These are phyloP conservation scores for Boletellus emodensis DNA, from an alignment of 768 basidiomycete species.

Conservation along the genomic window DNA sequence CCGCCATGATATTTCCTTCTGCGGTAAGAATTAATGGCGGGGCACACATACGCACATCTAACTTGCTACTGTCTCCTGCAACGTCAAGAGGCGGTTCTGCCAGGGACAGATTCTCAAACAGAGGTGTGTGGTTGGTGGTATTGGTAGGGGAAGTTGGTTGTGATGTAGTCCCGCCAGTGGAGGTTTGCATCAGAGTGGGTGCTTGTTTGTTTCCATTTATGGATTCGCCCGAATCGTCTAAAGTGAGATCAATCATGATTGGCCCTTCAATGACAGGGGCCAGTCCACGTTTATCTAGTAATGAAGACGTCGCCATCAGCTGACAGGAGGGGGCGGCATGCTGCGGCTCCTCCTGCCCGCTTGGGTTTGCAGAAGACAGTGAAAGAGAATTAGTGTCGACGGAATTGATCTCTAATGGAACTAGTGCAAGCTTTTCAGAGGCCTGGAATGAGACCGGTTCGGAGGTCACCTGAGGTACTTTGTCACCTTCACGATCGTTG, in stretches of 20 bases:
- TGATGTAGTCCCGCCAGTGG: slow-evolving; percentile 1
- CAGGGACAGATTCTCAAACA: slow-evolving; percentile 20
- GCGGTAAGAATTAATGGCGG: slow-evolving; percentile 8
- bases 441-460: background rate
- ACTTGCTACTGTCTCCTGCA: background rate
- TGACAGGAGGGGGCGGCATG: background rate
- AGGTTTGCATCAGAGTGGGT: slow-evolving; percentile 8
- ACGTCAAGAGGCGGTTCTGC: slow-evolving; percentile 10
- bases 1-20: slow-evolving; percentile 12
- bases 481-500: background rate
- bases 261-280: slow-evolving; percentile 7
- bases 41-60: slow-evolving; percentile 23
- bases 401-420: background rate
- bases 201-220: slow-evolving; percentile 8
- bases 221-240: slow-evolving; percentile 23
- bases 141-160: slow-evolving; percentile 7
- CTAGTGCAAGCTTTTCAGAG: background rate
- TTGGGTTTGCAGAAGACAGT: background rate
- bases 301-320: background rate
- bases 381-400: background rate
- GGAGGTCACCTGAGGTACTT: background rate
- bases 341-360: slow-evolving; percentile 1
- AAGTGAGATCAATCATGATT: slow-evolving; percentile 27
- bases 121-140: slow-evolving; percentile 17
- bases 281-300: background rate